phyloP scores from a whole-genome alignment of 768 basidiomycete genomes.

The Austroboletus eburneus region DNA sequence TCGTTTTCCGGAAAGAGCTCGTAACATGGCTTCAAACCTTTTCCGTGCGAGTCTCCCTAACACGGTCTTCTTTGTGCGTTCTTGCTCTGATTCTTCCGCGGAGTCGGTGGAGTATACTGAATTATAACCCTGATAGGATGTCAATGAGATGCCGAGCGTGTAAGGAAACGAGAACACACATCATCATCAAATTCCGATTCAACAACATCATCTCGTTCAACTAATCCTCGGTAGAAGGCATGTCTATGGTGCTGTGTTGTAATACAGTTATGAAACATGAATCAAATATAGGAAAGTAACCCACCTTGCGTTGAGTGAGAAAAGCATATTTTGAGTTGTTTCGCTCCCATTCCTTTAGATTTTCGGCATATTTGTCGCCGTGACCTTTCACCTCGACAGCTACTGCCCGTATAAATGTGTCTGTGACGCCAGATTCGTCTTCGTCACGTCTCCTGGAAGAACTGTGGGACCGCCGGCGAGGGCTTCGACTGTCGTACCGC shows the following conservation, averaged over 20 bases:
- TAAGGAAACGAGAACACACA: conserved; percentile 33
- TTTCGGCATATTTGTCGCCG: conserved; percentile 70
- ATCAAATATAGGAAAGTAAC: conserved; percentile 4
- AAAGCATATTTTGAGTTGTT: conserved; percentile 83
- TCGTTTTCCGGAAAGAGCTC: conserved; percentile 78
- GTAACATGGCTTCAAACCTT: conserved; percentile 88
- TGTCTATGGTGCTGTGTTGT: conserved; percentile 69
- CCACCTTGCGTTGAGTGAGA: conserved; percentile 54
- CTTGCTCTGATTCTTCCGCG: conserved; percentile 89
- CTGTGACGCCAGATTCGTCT: conserved; percentile 58
- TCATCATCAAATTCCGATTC: conserved; percentile 82
- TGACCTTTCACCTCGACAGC: conserved; percentile 82
- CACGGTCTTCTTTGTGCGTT: conserved; percentile 69
- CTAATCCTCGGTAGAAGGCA: conserved; percentile 64
- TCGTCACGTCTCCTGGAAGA: conserved; percentile 41
- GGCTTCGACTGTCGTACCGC: conserved; percentile 44
- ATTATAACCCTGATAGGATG: conserved; percentile 64
- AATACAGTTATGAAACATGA: conserved; percentile 2
- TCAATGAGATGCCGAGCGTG: conserved; percentile 5
- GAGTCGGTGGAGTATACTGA: conserved; percentile 91
- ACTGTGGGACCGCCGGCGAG: conserved; percentile 37
- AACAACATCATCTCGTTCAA: conserved; percentile 50
- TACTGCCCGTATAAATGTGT: conserved; percentile 83
- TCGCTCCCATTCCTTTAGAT: conserved; percentile 69
- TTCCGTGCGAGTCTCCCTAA: conserved; percentile 77